These are phyloP conservation scores for Fusarium sp. DNA, from an alignment of 2,329 filamentous ascomycete genomes.

Conservation along the genomic window DNA sequence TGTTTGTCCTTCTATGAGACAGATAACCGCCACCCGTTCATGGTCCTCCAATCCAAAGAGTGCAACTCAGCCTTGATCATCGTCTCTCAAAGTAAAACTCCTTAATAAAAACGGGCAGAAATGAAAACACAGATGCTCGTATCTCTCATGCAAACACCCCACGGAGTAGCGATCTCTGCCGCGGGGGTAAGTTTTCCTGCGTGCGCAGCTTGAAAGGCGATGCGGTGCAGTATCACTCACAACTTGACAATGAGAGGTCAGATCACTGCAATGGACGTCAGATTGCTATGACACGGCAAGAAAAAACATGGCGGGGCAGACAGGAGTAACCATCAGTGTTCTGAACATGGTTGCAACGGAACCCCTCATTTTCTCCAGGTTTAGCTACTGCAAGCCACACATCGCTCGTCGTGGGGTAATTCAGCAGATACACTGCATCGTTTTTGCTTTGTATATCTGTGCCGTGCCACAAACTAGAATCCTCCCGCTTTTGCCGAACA, in stretches of 20 bases:
- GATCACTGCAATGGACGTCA: conserved; percentile 1
- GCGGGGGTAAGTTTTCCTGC: conserved; percentile 29
- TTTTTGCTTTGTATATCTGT: conserved; percentile 10
- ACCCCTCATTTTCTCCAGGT: conserved; percentile 48
- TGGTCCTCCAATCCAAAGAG: conserved; percentile 31
- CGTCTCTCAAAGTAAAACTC: conserved; percentile 34
- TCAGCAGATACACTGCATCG: conserved; percentile 2
- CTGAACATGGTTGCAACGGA: conserved; percentile 8
- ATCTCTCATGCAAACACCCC: conserved; percentile 33
- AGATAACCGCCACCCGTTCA: conserved; percentile 34
- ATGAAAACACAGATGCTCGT: conserved; percentile 22
- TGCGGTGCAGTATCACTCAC: not conserved
- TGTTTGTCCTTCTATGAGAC: conserved; percentile 28
- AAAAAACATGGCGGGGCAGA: conserved; percentile 18
- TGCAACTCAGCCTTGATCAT: conserved; percentile 29
- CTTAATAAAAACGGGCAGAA: conserved; percentile 32
- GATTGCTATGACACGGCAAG: conserved; percentile 7
- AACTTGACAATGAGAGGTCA: not conserved
- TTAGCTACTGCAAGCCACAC: conserved; percentile 47
- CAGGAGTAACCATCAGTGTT: conserved; percentile 24
- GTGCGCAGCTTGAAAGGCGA: not conserved
- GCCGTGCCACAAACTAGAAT: conserved; percentile 13
- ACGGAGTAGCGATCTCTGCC: conserved; percentile 10
- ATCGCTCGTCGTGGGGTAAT: conserved; percentile 29
- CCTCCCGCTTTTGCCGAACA: conserved; percentile 6